phyloP scores from a whole-genome alignment of 176 grass and related monocot genomes.

The Phyllostachys edulis region DNA sequence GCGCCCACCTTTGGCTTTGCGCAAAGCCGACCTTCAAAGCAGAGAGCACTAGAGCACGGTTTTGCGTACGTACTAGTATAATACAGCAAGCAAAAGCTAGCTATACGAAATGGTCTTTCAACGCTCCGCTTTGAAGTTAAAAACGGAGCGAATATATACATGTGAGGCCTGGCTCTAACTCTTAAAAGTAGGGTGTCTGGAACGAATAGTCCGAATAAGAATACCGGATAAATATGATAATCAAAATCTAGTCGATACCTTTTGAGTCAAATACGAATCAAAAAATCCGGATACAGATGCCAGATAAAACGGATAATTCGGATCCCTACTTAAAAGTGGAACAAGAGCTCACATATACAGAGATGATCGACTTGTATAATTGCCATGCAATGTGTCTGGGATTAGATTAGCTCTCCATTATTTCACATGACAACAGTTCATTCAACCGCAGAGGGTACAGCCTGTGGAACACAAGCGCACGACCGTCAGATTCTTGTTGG shows the following conservation, averaged over 20 bases:
- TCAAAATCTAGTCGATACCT: too few species aligned
- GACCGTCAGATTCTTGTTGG: slow-evolving; percentile 9
- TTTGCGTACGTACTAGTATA: too few species aligned
- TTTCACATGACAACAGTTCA: slow-evolving; percentile 23
- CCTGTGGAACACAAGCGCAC: background rate
- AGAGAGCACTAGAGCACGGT: too few species aligned
- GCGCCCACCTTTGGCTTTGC: slow-evolving; percentile 33
- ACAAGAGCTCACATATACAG: background rate
- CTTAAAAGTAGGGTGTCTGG: background rate
- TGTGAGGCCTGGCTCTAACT: background rate
- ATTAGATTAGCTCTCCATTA: background rate
- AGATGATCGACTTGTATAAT: slow-evolving; percentile 1
- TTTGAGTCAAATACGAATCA: too few species aligned
- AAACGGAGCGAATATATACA: background rate
- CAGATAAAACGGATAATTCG: too few species aligned
- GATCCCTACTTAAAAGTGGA: too few species aligned
- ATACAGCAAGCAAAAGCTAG: slow-evolving; percentile 4
- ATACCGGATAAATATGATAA: too few species aligned
- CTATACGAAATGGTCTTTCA: background rate
- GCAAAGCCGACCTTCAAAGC: slow-evolving; percentile 34
- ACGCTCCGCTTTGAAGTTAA: slow-evolving; percentile 11
- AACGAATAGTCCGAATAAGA: too few species aligned
- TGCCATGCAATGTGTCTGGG: background rate
- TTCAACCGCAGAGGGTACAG: background rate
- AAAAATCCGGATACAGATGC: too few species aligned